Conservation (phyloP, 768 basidiomycete species). For the Chalciporus pseudorubinellus region DNA sequence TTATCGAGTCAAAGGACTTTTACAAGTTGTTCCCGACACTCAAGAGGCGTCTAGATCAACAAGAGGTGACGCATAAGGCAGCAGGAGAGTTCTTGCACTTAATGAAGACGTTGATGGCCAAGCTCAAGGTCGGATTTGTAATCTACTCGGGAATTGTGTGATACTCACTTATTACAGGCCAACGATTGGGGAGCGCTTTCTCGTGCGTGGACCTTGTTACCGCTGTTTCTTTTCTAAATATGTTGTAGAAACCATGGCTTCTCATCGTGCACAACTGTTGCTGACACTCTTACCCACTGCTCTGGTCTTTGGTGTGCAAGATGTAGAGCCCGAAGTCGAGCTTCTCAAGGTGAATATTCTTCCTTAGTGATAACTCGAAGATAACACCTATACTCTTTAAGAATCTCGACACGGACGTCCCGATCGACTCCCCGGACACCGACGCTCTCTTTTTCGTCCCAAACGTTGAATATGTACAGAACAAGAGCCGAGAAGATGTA, state of each 20-base stretch:
- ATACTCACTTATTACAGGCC: slow-evolving; percentile 35
- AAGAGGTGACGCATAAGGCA: slow-evolving; percentile 44
- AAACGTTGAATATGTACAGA: slow-evolving; percentile 11
- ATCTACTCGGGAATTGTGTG: rapidly evolving
- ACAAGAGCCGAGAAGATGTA: slow-evolving; percentile 9
- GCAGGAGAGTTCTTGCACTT: slow-evolving; percentile 55
- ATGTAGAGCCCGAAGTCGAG: slow-evolving; percentile 43
- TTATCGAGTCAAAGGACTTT: slow-evolving; percentile 61
- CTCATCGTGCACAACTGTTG: slow-evolving; percentile 44
- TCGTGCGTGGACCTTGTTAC: slow-evolving; percentile 36
- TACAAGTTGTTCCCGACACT: slow-evolving; percentile 49
- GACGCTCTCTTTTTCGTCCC: slow-evolving; percentile 36
- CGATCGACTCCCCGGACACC: slow-evolving; percentile 39
- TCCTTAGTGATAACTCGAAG: too few species aligned
- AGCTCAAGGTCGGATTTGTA: slow-evolving; percentile 47
- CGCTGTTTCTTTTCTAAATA: neutral
- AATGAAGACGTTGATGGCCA: slow-evolving; percentile 64
- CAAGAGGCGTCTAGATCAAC: slow-evolving; percentile 46
- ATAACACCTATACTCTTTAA: slow-evolving; percentile 15
- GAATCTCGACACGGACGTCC: slow-evolving; percentile 54
- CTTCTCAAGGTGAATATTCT: slow-evolving; percentile 43
- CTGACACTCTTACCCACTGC: slow-evolving; percentile 44
- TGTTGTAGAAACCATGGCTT: slow-evolving; percentile 42
- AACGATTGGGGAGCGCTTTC: slow-evolving; percentile 64
- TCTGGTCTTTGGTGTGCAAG: slow-evolving; percentile 47